phyloP scores from a whole-genome alignment of 2,329 filamentous ascomycete genomes.

The Monosporascus sp. region DNA sequence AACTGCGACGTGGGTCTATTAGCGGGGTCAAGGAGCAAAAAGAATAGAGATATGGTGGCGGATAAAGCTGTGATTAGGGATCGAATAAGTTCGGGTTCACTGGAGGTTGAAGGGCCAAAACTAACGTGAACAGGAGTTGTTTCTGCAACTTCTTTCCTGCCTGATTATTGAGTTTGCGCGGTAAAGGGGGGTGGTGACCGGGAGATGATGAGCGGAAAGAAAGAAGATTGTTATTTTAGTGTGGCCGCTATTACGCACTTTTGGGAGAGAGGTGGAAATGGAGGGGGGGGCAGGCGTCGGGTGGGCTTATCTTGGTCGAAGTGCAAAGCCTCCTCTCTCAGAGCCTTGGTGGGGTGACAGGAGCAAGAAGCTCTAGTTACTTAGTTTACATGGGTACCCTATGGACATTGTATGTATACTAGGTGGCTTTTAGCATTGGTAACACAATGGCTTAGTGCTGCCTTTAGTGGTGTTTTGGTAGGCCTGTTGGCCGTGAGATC shows the following conservation, averaged over 20 bases:
- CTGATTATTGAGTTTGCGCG: neutral
- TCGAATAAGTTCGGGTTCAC: too few relatives aligned
- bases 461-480: neutral
- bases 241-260: neutral
- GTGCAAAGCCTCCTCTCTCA: neutral
- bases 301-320: neutral
- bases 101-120: neutral
- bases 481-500: neutral
- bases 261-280: neutral
- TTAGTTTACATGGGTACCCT: neutral
- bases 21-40: conserved; percentile 15
- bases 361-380: neutral
- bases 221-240: neutral
- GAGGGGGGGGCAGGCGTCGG: neutral
- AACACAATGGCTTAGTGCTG: neutral
- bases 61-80: too few relatives aligned
- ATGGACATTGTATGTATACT: neutral
- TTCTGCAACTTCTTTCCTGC: neutral
- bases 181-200: neutral
- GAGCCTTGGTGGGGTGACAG: conserved; percentile 18
- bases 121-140: neutral
- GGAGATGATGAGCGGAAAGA: neutral
- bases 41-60: neutral
- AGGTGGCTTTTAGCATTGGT: too few relatives aligned
- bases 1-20: conserved; percentile 21